Base-by-base conservation (phyloP, 352 stramenopile species). In the Pythium vanterpoolii region DNA sequence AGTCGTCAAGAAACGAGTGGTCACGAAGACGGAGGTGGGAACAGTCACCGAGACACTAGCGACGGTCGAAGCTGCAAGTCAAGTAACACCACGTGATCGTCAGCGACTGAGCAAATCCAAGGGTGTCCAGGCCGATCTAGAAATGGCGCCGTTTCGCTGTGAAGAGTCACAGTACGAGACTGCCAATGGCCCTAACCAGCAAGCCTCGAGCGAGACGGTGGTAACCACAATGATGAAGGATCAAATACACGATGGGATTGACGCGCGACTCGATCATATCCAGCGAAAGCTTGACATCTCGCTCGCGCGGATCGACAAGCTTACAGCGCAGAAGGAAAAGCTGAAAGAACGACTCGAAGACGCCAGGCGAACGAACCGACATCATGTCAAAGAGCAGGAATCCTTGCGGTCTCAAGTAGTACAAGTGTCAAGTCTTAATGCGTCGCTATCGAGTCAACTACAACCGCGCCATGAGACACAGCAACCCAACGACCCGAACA, bases 301-400 rank as follows among this genome's bases (percentile, higher is more conserved):
- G 3, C 19, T 71, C 4, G 57, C 45, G 11, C 50, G 63, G 16
- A 62, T 71, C 23, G 33, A 61, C 8, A 50, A 69, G 21, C 48
- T 82, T 11, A 64, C 62, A 5, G 45, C 48, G 9, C 68, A 72
- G 42, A 78, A 79, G 42, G 40, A 63, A 1, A 70, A 76, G 50
- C 48, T 79, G 1, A 53, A 49, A 10, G 36, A 52, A 46, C 56
- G 58, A 21, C 40, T 83, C 8, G 62, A 58, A 27, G 28, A 56
- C n/a, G 60, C 69, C 26, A 62, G 71, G 24, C 56, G 68, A 30
- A 51, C 34, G 7, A 72, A 53, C 36, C 63, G 66, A 13, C 51
- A 65, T 24, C 49, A 69, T 23, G 18, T 51, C 3, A 66, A 67
- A 34, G 61, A 76, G 5, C 43, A 68, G 18, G 47, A 72, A 6